A percentile compares a stretch with the other conserved stretches of the same genome.
Evolutionary conservation across 805 yeast species (phyloP).

Genomic region (Kodamaea sagamina): DNA sequence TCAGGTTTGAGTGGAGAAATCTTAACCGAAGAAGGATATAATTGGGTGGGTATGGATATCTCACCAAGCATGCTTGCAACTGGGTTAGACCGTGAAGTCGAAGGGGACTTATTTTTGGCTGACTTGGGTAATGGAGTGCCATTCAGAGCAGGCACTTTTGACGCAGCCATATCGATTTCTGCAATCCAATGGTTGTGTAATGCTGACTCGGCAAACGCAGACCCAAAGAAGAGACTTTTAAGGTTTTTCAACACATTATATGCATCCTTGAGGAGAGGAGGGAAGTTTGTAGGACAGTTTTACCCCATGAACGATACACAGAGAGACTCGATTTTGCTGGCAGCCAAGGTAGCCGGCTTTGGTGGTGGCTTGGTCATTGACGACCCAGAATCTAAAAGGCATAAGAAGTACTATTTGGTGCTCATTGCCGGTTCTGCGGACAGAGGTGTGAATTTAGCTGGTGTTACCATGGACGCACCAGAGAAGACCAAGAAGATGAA

Average conservation of each 20-base stretch:
- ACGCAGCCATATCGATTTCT: constrained; percentile 91
- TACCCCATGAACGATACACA: constrained; percentile 91
- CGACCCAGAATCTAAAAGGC: constrained; percentile 88
- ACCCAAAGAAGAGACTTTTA: constrained; percentile 79
- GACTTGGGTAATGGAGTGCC: constrained; percentile 96
- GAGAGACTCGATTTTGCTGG: constrained; percentile 69
- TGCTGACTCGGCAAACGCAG: constrained; percentile 80
- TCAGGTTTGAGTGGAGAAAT: constrained; percentile 96
- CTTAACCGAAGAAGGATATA: constrained; percentile 86
- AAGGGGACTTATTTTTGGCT: constrained; percentile 87
- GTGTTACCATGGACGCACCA: constrained; percentile 78
- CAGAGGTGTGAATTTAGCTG: constrained; percentile 70
- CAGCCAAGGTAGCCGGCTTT: constrained; percentile 94
- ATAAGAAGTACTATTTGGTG: constrained; percentile 88
- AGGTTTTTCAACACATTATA: constrained; percentile 86
- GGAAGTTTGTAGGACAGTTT: constrained; percentile 96
- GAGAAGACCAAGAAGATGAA: constrained; percentile 42
- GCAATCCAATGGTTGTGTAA: constrained; percentile 98
- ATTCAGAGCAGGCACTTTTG: constrained; percentile 93
- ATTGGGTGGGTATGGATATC: constrained; percentile 96
- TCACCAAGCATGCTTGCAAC: constrained; percentile 95
- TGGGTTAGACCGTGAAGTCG: constrained; percentile 87
- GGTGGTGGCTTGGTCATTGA: constrained; percentile 95
- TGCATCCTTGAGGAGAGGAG: constrained; percentile 86
- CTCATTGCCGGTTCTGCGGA: constrained; percentile 84